phyloP scores from a whole-genome alignment of 2,329 filamentous ascomycete species.

The Ceratocystis smalleyi region DNA sequence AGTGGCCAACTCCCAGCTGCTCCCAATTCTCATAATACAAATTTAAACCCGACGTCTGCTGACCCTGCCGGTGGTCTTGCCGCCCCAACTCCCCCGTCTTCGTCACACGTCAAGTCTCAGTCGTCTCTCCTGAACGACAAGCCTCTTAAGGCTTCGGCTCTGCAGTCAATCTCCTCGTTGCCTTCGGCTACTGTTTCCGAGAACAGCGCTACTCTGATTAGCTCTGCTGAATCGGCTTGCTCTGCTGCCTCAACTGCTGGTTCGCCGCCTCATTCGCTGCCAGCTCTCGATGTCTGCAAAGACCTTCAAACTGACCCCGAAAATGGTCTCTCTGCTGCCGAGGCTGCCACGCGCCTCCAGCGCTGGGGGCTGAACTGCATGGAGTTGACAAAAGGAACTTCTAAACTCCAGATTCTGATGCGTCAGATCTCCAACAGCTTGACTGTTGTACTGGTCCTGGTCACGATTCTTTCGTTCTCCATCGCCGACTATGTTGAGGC shows the following conservation, averaged over 20 bases:
- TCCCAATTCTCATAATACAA: neutral
- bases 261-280: slow-evolving; percentile 21
- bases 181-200: slow-evolving; percentile 11
- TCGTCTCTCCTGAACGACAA: neutral
- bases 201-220: slow-evolving; percentile 13
- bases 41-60: neutral
- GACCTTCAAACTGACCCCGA: slow-evolving; percentile 30
- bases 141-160: slow-evolving; percentile 1
- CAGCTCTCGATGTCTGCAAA: slow-evolving; percentile 21
- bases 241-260: neutral
- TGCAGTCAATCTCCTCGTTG: slow-evolving; percentile 5
- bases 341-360: slow-evolving; percentile 49
- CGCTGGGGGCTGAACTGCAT: slow-evolving; percentile 56
- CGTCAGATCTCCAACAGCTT: slow-evolving; percentile 65
- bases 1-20: slow-evolving; percentile 14
- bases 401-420: slow-evolving; percentile 59
- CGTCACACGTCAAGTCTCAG: neutral
- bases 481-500: slow-evolving; percentile 50
- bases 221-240: slow-evolving; percentile 7
- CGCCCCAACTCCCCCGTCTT: neutral
- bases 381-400: slow-evolving; percentile 55
- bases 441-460: slow-evolving; percentile 58
- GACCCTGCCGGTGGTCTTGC: neutral
- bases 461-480: slow-evolving; percentile 54
- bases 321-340: slow-evolving; percentile 46